Percentiles rank a stretch among this genome's conserved stretches.
Evolutionary conservation across 225 moss, liverwort and hornwort species (phyloP).

Genomic region (Takakia lepidozioides): DNA sequence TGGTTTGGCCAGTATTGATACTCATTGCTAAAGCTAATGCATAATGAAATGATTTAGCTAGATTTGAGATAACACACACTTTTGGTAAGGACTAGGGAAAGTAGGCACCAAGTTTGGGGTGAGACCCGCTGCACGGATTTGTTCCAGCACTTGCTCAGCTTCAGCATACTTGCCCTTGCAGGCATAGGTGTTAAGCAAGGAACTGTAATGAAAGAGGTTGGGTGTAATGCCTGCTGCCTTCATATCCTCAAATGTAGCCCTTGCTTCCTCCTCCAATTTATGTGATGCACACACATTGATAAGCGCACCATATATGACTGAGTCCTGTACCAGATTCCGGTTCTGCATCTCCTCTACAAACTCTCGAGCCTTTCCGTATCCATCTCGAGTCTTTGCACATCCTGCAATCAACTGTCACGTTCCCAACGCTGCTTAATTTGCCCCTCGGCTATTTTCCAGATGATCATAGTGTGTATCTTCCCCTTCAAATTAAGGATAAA

Average conservation of each 20-base stretch:
- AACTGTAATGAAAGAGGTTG: conserved; percentile 74
- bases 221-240: conserved; percentile 53
- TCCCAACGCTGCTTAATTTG: no score
- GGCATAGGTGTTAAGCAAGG: conserved; percentile 67
- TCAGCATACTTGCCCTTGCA: conserved; percentile 54
- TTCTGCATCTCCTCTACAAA: conserved; percentile 52
- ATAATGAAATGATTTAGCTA: no score
- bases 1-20: no score
- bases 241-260: conserved; percentile 62
- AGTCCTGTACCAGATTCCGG: conserved; percentile 36
- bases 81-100: no score
- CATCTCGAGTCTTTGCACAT: conserved; percentile 68
- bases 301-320: conserved; percentile 66
- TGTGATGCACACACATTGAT: conserved; percentile 77
- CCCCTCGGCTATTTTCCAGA: no score
- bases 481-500: no score
- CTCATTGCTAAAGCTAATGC: no score
- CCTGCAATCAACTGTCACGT: conserved; percentile 56
- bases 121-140: conserved; percentile 52
- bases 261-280: conserved; percentile 60
- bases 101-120: conserved; percentile 58
- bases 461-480: no score
- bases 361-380: conserved; percentile 44
- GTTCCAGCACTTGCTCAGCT: conserved; percentile 47
- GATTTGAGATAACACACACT: no score